A percentile compares a stretch with the other conserved stretches of the same genome.
Evolutionary conservation across 176 grass and related monocot species (phyloP).

Genomic region (Hsuehochloa calcarea): DNA sequence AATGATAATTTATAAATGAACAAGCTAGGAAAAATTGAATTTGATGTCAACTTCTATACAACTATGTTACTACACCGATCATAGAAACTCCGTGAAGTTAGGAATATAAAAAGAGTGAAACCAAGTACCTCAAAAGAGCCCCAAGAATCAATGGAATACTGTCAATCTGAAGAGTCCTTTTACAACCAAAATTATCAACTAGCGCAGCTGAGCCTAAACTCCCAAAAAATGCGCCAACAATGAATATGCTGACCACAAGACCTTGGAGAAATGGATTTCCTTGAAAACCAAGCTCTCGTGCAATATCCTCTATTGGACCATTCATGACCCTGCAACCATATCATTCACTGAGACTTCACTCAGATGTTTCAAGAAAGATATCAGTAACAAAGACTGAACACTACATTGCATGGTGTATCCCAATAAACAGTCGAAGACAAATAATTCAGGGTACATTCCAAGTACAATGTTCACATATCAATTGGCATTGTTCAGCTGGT

Average conservation of each 20-base stretch:
- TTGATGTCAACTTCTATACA: slow-evolving; percentile 4
- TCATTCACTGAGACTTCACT: slow-evolving; percentile 1
- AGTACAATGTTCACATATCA: slow-evolving; percentile 4
- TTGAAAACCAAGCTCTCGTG: slow-evolving; percentile 84
- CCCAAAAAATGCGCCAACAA: slow-evolving; percentile 87
- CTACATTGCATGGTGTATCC: background rate
- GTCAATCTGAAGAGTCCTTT: slow-evolving; percentile 85
- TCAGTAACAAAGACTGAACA: background rate
- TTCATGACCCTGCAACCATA: slow-evolving; percentile 92
- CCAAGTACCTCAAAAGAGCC: slow-evolving; percentile 73
- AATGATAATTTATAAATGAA: slow-evolving; percentile 25
- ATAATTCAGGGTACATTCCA: slow-evolving; percentile 2
- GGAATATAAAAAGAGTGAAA: slow-evolving; percentile 11
- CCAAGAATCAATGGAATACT: slow-evolving; percentile 84
- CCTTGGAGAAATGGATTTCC: slow-evolving; percentile 94
- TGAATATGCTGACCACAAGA: slow-evolving; percentile 97
- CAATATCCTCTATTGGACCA: slow-evolving; percentile 93
- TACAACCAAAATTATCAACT: slow-evolving; percentile 94
- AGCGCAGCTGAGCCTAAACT: slow-evolving; percentile 69
- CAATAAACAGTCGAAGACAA: background rate
- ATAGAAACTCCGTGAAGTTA: slow-evolving; percentile 25
- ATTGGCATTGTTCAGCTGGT: background rate
- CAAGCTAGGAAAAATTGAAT: background rate
- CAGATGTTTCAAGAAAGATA: background rate
- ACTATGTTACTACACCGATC: background rate